Evolutionary conservation across 441 rosid genomes (phyloP).

Genomic region (Jatropha podagrica): DNA sequence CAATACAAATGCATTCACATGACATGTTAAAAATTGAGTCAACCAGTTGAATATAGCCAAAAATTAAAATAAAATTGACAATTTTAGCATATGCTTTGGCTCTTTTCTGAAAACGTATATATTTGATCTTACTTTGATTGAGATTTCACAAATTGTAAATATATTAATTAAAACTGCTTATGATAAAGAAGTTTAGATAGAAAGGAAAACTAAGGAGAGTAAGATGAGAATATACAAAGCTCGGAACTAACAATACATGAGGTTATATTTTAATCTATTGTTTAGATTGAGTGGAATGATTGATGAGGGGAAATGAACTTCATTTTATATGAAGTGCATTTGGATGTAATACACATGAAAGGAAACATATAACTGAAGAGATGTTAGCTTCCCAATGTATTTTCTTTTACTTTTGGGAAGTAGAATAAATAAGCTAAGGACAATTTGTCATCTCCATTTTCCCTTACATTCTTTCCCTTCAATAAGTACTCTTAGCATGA

Average conservation of each 20-base stretch:
- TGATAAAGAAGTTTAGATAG: background rate
- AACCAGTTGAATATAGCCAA: background rate
- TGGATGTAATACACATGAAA: background rate
- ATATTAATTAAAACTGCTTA: background rate
- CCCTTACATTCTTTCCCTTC: background rate
- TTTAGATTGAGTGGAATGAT: background rate
- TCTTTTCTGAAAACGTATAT: too few relatives aligned
- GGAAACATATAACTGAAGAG: background rate
- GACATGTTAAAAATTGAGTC: background rate
- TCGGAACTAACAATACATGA: background rate
- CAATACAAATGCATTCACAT: background rate
- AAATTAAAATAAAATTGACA: background rate
- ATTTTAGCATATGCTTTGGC: background rate
- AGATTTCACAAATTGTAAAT: too few relatives aligned
- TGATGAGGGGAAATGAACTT: too few relatives aligned
- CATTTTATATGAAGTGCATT: background rate
- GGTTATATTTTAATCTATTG: background rate
- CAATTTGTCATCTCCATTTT: background rate
- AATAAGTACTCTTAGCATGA: background rate
- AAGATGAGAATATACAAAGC: background rate
- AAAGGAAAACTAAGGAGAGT: too few relatives aligned
- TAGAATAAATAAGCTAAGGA: background rate
- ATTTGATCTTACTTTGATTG: too few relatives aligned
- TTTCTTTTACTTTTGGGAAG: background rate
- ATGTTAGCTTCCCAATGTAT: background rate